Evolutionary conservation across 257 asterid species (phyloP).

Genomic region (Solanum arcanum): DNA sequence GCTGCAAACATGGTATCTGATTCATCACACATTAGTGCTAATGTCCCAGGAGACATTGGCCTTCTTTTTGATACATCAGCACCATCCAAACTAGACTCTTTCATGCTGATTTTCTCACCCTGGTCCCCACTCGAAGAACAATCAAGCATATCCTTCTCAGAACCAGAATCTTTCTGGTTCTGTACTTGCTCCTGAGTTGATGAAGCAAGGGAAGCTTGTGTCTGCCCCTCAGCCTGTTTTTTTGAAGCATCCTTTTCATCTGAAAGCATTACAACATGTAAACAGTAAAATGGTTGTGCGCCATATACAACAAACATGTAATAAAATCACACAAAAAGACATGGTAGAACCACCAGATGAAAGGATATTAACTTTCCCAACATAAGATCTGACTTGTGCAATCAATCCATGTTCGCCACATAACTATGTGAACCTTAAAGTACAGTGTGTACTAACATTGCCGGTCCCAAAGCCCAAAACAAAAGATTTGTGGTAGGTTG

Average conservation of each 20-base stretch:
- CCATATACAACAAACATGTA: neutral
- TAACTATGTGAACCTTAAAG: neutral
- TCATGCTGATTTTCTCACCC: constrained; percentile 28
- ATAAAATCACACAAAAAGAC: neutral
- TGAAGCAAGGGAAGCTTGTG: constrained; percentile 34
- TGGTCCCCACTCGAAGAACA: constrained; percentile 28
- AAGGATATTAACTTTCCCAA: neutral
- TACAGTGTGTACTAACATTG: neutral
- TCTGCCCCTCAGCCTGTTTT: constrained; percentile 33
- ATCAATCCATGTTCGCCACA: neutral
- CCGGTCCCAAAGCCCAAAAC: neutral
- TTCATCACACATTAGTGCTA: constrained; percentile 97
- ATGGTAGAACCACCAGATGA: neutral
- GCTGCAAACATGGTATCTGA: constrained; percentile 60
- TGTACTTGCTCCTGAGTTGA: constrained; percentile 34
- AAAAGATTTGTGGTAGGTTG: neutral
- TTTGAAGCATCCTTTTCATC: constrained; percentile 41
- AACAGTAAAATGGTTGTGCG: neutral
- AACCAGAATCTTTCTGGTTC: constrained; percentile 27
- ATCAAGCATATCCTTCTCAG: constrained; percentile 21
- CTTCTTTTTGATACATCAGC: constrained; percentile 53
- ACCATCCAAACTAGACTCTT: constrained; percentile 50
- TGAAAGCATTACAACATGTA: constrained; percentile 14
- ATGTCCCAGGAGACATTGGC: constrained; percentile 90
- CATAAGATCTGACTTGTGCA: neutral